Conservation (phyloP, 1,139 yeast species). For the Candida labiduridarum region DNA sequence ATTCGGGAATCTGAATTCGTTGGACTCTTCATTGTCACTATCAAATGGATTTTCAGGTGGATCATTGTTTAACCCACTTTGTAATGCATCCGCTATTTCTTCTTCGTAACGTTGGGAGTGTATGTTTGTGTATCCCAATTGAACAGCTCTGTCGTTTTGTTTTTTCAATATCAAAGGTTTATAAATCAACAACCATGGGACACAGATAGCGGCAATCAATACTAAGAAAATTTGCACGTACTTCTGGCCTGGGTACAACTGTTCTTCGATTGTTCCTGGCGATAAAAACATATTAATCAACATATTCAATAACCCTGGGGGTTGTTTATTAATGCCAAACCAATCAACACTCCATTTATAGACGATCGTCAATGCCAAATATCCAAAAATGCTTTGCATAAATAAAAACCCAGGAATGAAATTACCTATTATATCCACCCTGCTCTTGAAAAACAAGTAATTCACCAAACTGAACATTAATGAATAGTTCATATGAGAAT, state of each 20-base stretch:
- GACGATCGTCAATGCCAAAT: constrained; percentile 76
- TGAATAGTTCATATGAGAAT: constrained; percentile 91
- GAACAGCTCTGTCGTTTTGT: constrained; percentile 35
- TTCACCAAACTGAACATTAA: constrained; percentile 83
- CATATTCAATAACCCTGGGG: constrained; percentile 95
- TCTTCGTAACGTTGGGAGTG: constrained; percentile 40
- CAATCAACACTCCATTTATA: constrained; percentile 97
- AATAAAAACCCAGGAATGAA: constrained; percentile 91
- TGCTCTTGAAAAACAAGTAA: constrained; percentile 68
- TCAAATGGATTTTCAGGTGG: constrained; percentile 23
- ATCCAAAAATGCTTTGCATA: constrained; percentile 96
- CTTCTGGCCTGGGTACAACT: constrained; percentile 81
- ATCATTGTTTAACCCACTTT: constrained; percentile 24
- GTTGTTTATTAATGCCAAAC: constrained; percentile 70
- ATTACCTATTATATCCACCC: constrained; percentile 87
- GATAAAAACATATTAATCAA: constrained; percentile 92
- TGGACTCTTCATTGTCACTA: constrained; percentile 26
- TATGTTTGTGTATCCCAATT: constrained; percentile 39
- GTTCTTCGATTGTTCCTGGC: constrained; percentile 88
- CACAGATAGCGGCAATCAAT: constrained; percentile 79
- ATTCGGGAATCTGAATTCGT: constrained; percentile 42
- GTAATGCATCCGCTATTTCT: constrained; percentile 32
- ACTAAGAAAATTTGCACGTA: constrained; percentile 75
- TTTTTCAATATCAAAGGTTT: constrained; percentile 77
- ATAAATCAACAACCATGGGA: constrained; percentile 88